A percentile compares a stretch with the other conserved stretches of the same genome.
phyloP scores from a whole-genome alignment of 1,284 basidiomycete species.

The Sanguinoderma infundibulare region DNA sequence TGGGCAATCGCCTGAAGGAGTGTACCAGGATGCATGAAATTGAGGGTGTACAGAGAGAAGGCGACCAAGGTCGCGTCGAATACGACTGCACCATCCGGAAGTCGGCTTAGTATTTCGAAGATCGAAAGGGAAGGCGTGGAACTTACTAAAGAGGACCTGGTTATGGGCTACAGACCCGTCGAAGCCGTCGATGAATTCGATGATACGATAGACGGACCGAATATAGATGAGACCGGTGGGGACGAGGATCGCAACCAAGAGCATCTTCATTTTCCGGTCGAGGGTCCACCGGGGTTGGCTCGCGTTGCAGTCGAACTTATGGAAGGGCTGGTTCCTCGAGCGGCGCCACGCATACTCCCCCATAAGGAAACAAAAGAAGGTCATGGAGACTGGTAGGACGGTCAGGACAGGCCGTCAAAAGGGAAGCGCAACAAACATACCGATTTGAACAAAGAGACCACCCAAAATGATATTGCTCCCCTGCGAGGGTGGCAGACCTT shows the following conservation, averaged over 20 bases:
- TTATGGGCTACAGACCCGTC: slow-evolving; percentile 51
- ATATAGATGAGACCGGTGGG: slow-evolving; percentile 19
- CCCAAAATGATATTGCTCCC: slow-evolving; percentile 56
- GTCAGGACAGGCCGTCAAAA: neutral
- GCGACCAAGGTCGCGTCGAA: slow-evolving; percentile 62
- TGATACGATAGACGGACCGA: slow-evolving; percentile 22
- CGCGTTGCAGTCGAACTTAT: neutral
- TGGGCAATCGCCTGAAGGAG: slow-evolving; percentile 11
- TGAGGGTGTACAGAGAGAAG: slow-evolving; percentile 55
- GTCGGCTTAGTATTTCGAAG: neutral
- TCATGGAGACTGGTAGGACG: slow-evolving; percentile 11
- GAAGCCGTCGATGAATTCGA: slow-evolving; percentile 56
- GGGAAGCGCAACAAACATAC: neutral
- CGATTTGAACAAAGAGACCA: slow-evolving; percentile 54
- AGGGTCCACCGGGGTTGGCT: neutral
- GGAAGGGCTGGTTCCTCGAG: slow-evolving; percentile 16
- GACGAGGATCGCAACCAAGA: slow-evolving; percentile 17
- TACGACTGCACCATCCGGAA: slow-evolving; percentile 22
- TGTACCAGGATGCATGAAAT: slow-evolving; percentile 53
- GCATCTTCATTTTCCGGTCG: slow-evolving; percentile 18
- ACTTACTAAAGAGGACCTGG: slow-evolving; percentile 52
- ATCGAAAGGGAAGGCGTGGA: neutral
- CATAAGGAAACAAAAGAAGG: slow-evolving; percentile 18
- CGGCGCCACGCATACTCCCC: slow-evolving; percentile 19
- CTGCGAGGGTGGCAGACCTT: neutral